Percentiles rank a stretch among this genome's conserved stretches.
These are phyloP conservation scores for Thalassiosira profunda DNA, from an alignment of 108 stramenopile genomes.

Conservation along the genomic window DNA sequence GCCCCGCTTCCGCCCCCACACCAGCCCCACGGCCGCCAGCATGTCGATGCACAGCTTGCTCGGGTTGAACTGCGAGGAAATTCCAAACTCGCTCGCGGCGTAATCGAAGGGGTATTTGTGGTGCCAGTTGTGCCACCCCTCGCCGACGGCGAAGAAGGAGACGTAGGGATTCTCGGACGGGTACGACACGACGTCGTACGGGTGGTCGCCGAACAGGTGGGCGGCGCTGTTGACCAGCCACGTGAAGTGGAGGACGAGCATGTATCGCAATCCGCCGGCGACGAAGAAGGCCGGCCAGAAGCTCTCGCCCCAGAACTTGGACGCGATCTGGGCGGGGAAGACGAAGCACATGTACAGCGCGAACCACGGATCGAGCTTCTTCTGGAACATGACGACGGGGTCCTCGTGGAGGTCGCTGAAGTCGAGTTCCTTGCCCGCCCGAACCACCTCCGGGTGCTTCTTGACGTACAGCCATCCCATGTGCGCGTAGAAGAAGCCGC, in stretches of 20 bases:
- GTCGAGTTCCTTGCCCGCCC: slow-evolving; percentile 95
- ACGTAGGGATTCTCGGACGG: slow-evolving; percentile 98
- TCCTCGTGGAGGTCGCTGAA: slow-evolving; percentile 95
- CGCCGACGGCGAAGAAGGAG: slow-evolving; percentile 94
- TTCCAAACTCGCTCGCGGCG: slow-evolving; percentile 96
- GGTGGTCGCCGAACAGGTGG: slow-evolving; percentile 98
- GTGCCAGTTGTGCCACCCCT: slow-evolving; percentile 99
- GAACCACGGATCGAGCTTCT: slow-evolving; percentile 97
- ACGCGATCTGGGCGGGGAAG: slow-evolving; percentile 94
- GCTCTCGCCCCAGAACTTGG: slow-evolving; percentile 93
- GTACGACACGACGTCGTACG: slow-evolving; percentile 95
- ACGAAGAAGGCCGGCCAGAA: slow-evolving; percentile 98
- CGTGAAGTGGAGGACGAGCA: slow-evolving; percentile 96
- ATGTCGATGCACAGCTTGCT: slow-evolving; percentile 95
- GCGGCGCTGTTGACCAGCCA: slow-evolving; percentile 99
- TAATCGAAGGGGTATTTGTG: slow-evolving; percentile 99
- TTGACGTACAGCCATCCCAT: slow-evolving; percentile 99
- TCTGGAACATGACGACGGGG: slow-evolving; percentile 93
- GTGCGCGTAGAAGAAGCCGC: slow-evolving; percentile 99
- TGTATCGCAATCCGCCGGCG: slow-evolving; percentile 95
- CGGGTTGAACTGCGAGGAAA: slow-evolving; percentile 97
- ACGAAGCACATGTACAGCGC: slow-evolving; percentile 99
- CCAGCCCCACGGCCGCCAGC: slow-evolving; percentile 87
- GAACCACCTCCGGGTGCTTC: slow-evolving; percentile 96
- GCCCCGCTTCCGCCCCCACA: slow-evolving; percentile 92